Percentiles rank a stretch among this genome's conserved stretches.
Conservation (phyloP, 352 stramenopile species). For the Phytophthora vignae region DNA sequence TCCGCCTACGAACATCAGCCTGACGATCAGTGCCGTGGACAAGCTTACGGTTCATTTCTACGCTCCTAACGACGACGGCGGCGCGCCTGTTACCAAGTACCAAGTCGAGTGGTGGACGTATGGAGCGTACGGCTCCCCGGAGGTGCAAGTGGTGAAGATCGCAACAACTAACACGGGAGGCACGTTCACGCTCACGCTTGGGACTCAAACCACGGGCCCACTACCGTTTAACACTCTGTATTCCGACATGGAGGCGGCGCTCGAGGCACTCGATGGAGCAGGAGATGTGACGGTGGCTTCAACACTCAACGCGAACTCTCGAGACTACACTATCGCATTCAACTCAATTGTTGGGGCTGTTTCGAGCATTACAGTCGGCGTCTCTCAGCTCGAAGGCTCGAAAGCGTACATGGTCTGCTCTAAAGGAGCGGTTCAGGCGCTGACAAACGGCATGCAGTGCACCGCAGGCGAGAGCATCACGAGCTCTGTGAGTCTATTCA, state of each 20-base stretch:
- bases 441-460: slow-evolving; percentile 54
- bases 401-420: slow-evolving; percentile 62
- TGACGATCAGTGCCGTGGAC: slow-evolving; percentile 60
- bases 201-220: slow-evolving; percentile 53
- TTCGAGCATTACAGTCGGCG: slow-evolving; percentile 45
- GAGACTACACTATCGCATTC: slow-evolving; percentile 70
- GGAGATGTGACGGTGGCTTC: slow-evolving; percentile 84
- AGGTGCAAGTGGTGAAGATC: slow-evolving; percentile 90
- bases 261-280: slow-evolving; percentile 80
- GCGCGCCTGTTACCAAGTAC: slow-evolving; percentile 84
- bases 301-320: slow-evolving; percentile 25
- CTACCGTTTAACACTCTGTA: slow-evolving; percentile 63
- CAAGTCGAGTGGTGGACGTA: slow-evolving; percentile 90
- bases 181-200: slow-evolving; percentile 84
- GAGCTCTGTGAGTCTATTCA: slow-evolving; percentile 43
- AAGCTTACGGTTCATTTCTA: slow-evolving; percentile 89
- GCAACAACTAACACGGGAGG: slow-evolving; percentile 76
- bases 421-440: slow-evolving; percentile 33
- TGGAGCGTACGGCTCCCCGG: slow-evolving; percentile 50
- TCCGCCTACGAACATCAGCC: slow-evolving; percentile 43
- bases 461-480: slow-evolving; percentile 49
- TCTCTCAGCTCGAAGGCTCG: slow-evolving; percentile 42
- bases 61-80: slow-evolving; percentile 85
- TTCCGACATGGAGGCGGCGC: slow-evolving; percentile 78
- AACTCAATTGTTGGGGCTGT: slow-evolving; percentile 49